These are phyloP conservation scores for Fragosphaeria purpurea DNA, from an alignment of 2,329 filamentous ascomycete species.

Conservation along the genomic window DNA sequence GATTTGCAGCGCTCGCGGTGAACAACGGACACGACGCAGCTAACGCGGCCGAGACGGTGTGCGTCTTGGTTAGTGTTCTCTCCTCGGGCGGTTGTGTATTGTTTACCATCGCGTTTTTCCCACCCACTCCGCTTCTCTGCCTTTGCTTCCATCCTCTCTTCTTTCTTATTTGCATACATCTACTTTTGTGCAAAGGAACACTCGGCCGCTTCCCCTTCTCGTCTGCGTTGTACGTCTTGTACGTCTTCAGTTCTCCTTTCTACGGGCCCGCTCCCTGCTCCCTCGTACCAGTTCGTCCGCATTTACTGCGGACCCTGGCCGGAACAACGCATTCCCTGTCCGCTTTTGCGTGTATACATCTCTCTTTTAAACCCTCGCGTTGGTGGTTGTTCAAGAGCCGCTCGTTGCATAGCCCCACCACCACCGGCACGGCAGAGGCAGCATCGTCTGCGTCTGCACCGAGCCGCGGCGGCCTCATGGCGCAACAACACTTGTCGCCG, in stretches of 20 bases:
- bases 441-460: slow-evolving; percentile 5
- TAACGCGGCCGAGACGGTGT: no score
- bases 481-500: slow-evolving; percentile 2
- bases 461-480: slow-evolving; percentile 6
- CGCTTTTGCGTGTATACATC: slow-evolving; percentile 2
- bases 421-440: slow-evolving; percentile 4
- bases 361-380: not conserved
- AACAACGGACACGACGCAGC: no score
- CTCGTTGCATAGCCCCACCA: not conserved
- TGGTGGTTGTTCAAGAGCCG: not conserved
- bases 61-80: no score
- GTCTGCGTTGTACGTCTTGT: no score
- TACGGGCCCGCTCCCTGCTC: no score
- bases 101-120: not conserved
- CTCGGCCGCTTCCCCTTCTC: no score
- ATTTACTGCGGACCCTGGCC: slow-evolving; percentile 4
- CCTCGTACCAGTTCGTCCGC: not conserved
- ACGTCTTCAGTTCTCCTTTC: no score
- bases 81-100: not conserved
- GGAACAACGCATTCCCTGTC: slow-evolving; percentile 6
- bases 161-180: no score
- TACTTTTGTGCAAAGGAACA: no score
- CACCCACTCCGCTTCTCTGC: not conserved
- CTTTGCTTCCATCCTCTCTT: not conserved
- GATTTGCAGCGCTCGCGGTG: no score